Percentiles rank a stretch among this genome's conserved stretches.
phyloP scores from a whole-genome alignment of 495 filamentous ascomycete species.

The Cercophora samala region DNA sequence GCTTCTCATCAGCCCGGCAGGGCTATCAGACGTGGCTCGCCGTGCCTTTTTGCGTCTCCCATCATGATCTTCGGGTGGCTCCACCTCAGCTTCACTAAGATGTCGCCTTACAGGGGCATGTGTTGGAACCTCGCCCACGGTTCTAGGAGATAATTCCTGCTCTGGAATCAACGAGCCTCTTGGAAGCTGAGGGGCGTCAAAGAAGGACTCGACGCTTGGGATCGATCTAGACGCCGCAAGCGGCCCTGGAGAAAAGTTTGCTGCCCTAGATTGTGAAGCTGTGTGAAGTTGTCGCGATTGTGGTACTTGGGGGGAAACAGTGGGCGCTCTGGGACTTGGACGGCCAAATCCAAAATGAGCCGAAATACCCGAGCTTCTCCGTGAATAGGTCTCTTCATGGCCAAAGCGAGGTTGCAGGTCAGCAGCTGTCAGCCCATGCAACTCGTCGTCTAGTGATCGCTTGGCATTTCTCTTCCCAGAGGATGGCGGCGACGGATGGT shows the following conservation, averaged over 20 bases:
- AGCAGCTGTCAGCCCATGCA: not conserved
- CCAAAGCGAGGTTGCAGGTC: not conserved
- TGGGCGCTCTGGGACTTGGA: not conserved
- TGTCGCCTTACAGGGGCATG: not conserved
- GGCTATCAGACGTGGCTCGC: not conserved
- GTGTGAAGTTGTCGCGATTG: not conserved
- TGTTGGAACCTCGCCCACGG: not conserved
- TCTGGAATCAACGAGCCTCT: not conserved
- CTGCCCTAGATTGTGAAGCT: not conserved
- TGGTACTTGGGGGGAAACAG: not conserved
- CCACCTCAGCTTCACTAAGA: not conserved
- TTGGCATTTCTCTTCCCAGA: not conserved
- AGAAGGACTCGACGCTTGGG: not conserved
- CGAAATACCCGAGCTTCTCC: not conserved
- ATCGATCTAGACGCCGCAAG: not conserved
- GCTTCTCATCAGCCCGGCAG: not conserved
- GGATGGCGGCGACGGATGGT: not conserved
- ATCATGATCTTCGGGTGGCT: constrained; percentile 19
- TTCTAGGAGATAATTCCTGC: not conserved
- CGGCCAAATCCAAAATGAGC: not conserved
- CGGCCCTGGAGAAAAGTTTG: not conserved
- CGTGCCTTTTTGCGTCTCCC: constrained; percentile 28
- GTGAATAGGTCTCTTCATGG: not conserved
- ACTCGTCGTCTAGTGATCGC: not conserved
- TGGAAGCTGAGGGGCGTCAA: not conserved